Conservation (phyloP, 768 basidiomycete species). For the Lactarius sanguifluus region DNA sequence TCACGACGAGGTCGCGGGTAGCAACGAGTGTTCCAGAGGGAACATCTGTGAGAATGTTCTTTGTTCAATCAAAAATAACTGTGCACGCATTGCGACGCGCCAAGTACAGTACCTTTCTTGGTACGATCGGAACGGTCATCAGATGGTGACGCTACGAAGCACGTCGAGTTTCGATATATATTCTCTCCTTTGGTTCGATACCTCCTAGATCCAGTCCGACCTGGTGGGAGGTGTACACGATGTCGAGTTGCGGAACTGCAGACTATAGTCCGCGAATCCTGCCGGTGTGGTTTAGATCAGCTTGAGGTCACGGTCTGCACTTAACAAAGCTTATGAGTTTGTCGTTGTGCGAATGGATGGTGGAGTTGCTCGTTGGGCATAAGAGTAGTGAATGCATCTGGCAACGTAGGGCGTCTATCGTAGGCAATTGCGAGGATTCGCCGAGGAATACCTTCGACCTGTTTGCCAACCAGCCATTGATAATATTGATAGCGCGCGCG, state of each 20-base stretch:
- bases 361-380: not conserved
- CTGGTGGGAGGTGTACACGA: not conserved
- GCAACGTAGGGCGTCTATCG: not conserved
- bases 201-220: not conserved
- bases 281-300: not conserved
- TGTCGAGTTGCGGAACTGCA: not conserved
- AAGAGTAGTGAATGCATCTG: not conserved
- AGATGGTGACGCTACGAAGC: not conserved
- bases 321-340: not conserved
- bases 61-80: not conserved
- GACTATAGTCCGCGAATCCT: not conserved
- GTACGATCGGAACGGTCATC: not conserved
- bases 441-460: not conserved
- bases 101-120: not conserved
- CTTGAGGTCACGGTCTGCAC: not conserved
- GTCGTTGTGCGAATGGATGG: not conserved
- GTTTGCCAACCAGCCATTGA: not conserved
- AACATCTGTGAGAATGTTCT: conserved; percentile 8
- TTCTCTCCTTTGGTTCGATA: not conserved
- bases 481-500: too few species aligned
- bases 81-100: not conserved
- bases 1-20: not conserved
- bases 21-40: not conserved
- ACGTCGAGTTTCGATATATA: not conserved
- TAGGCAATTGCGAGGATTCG: not conserved